Conservation (phyloP, 176 grass and related monocot species). For the Aechmea fasciata region DNA sequence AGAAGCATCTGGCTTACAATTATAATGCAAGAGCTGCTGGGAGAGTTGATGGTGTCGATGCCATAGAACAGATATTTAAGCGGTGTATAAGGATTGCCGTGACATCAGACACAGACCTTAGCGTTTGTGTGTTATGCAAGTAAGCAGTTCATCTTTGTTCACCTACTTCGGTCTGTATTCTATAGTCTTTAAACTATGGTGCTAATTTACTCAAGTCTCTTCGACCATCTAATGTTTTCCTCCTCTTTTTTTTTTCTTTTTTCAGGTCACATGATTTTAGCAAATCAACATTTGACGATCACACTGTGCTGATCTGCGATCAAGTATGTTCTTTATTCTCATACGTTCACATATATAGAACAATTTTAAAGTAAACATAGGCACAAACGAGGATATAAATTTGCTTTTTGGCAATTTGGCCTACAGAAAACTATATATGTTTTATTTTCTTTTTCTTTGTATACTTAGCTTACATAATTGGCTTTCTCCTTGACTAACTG, state of each 20-base stretch:
- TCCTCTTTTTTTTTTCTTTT: conserved; percentile 2
- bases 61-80: conserved; percentile 85
- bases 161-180: not conserved
- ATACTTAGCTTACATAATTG: no score
- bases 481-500: no score
- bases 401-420: not conserved
- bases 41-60: conserved; percentile 78
- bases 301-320: conserved; percentile 88
- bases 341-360: no score
- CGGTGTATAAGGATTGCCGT: conserved; percentile 69
- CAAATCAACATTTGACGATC: conserved; percentile 71
- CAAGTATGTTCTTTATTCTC: conserved; percentile 41
- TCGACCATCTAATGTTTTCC: not conserved
- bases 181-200: no score
- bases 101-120: conserved; percentile 47
- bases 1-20: conserved; percentile 71
- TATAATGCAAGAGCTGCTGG: conserved; percentile 95
- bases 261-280: conserved; percentile 81
- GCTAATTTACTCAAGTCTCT: not conserved
- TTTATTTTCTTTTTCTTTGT: no score
- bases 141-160: conserved; percentile 28
- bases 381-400: not conserved
- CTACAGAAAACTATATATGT: no score
- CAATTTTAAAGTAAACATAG: not conserved
- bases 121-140: conserved; percentile 85